Evolutionary conservation across 2,329 filamentous ascomycete genomes (phyloP), one percentile per base, ranked within the genome.

Genomic region (Neoarthrinium moseri): DNA sequence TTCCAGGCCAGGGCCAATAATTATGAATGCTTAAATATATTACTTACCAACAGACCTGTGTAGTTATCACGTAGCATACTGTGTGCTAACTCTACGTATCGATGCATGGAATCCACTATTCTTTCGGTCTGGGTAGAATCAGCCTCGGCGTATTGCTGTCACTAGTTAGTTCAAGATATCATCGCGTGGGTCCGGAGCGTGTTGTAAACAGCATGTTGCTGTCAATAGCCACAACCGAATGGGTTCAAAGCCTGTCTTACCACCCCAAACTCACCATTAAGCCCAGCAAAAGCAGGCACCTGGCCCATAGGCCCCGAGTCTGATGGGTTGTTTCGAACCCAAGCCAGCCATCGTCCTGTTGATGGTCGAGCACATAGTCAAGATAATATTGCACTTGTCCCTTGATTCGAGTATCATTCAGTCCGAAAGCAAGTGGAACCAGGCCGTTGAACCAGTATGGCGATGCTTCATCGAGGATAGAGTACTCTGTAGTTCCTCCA

Each of bases 371-470:
- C 2, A 79, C 66, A 50, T 74, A 72, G 43, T 74, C 62, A 5
- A 74, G 58, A 23, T 70, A 70, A 5, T 61, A 50, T 15, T 68
- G 64, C 6, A 77, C 71, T 49, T 83, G 77, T 0, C 51, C 53
- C 51, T 77, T 75, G n/a, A 83, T 60, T 5, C 71, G 60, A 3
- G 61, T 51, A 54, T 81, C 72, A 41, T 76, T 65, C 4, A 77
- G 58, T 0, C 60, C 61, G 49, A 75, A 82, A 2, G 79, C 77
- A 20, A 82, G 66, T 15, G 79, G 77, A 2, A 83, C 77, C 2
- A 81, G 63, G 4, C 71, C 74, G 52, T 83, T 81, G 54, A 80
- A 75, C 75, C 78, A 82, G 56, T 81, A 81, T 0, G 78, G 75
- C 21, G 73, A 69, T 2, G 71, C 74, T 61, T 83, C 79, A 52